phyloP scores from a whole-genome alignment of 1,284 basidiomycete genomes.

The Puccinia novopanici region DNA sequence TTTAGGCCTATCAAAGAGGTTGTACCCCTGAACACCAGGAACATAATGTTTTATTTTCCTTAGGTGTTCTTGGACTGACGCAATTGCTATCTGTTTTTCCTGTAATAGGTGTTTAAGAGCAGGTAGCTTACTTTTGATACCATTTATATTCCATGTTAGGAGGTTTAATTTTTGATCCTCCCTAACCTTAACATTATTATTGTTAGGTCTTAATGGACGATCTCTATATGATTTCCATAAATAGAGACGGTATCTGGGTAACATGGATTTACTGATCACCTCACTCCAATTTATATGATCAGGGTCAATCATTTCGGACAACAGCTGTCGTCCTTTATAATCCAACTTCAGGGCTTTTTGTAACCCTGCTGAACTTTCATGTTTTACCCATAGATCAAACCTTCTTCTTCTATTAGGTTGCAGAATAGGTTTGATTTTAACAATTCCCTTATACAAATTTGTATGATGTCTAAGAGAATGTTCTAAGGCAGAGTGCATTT shows the following conservation, averaged over 20 bases:
- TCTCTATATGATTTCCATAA: slow-evolving; percentile 4
- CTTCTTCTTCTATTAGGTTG: slow-evolving; percentile 13
- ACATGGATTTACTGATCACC: neutral
- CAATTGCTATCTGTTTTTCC: neutral
- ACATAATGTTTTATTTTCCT: neutral
- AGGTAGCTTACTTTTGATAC: neutral
- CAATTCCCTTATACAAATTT: neutral
- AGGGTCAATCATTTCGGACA: neutral
- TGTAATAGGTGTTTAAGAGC: neutral
- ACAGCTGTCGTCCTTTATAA: neutral
- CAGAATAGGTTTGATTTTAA: neutral
- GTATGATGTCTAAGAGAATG: neutral
- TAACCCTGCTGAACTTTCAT: neutral
- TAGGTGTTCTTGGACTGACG: slow-evolving; percentile 11
- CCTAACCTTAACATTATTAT: no score
- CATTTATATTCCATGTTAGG: neutral
- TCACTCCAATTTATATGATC: neutral
- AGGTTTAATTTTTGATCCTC: neutral
- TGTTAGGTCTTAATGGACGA: neutral
- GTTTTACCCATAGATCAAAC: slow-evolving; percentile 20
- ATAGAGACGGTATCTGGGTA: slow-evolving; percentile 1
- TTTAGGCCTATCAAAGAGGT: neutral
- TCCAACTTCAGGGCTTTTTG: neutral
- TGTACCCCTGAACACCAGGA: neutral
- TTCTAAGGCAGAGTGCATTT: slow-evolving; percentile 1